Evolutionary conservation across 2,329 filamentous ascomycete genomes (phyloP).

Genomic region (Claviceps citrina): DNA sequence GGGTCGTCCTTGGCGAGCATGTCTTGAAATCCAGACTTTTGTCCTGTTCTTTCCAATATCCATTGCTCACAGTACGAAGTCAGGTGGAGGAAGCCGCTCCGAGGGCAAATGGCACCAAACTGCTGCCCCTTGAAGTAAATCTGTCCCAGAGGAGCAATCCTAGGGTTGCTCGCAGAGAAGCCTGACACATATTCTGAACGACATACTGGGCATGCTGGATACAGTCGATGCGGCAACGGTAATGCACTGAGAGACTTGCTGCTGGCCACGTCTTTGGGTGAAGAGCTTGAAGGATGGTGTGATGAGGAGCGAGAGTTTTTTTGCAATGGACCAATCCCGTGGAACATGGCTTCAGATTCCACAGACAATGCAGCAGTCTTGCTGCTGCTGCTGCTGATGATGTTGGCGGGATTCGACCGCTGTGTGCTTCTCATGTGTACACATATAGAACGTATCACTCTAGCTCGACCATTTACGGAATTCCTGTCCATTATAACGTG

Average conservation of each 20-base stretch:
- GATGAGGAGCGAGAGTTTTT: not conserved
- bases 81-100: constrained; percentile 34
- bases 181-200: not conserved
- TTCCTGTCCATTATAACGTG: not conserved
- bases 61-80: constrained; percentile 31
- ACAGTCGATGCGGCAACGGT: not conserved
- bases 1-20: not conserved
- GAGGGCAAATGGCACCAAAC: constrained; percentile 29
- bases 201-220: constrained; percentile 1
- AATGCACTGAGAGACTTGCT: not conserved
- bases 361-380: no score
- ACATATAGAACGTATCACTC: not conserved
- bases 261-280: no score
- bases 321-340: not conserved
- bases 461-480: not conserved
- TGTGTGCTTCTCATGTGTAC: no score
- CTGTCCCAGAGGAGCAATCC: constrained; percentile 14
- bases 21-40: constrained; percentile 11
- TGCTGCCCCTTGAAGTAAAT: constrained; percentile 33
- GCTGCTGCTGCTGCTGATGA: no score
- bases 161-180: not conserved
- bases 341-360: no score
- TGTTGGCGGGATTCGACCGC: no score
- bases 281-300: not conserved
- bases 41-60: constrained; percentile 30